Conservation (phyloP, 2,329 filamentous ascomycete species). For the Fusarium sp. region DNA sequence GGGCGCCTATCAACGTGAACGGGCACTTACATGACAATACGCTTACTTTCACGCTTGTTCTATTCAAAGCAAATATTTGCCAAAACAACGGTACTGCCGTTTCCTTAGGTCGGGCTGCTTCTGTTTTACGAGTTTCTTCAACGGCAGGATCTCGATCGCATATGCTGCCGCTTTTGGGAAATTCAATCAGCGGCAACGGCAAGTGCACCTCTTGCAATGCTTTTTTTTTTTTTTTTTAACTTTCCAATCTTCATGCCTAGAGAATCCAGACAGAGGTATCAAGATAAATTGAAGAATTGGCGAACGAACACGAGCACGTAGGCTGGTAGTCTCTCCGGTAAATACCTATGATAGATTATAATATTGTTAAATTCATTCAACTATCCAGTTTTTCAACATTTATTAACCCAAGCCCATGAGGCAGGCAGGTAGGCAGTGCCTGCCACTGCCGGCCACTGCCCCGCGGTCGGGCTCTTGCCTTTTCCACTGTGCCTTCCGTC, state of each 20-base stretch:
- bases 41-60: background rate
- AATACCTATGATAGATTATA: background rate
- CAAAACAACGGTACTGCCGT: conserved; percentile 1
- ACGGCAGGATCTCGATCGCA: conserved; percentile 33
- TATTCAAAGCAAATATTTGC: conserved; percentile 1
- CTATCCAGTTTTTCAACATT: background rate
- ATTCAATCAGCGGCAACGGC: conserved; percentile 17
- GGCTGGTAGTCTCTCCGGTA: background rate
- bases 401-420: background rate
- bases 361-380: background rate
- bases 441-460: background rate
- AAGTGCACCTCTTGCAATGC: conserved; percentile 18
- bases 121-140: conserved; percentile 5
- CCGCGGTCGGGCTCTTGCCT: conserved; percentile 23
- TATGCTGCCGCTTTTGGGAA: conserved; percentile 11
- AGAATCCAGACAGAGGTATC: background rate
- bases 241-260: background rate
- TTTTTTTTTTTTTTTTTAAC: background rate
- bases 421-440: background rate
- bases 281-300: background rate
- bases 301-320: background rate
- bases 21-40: background rate
- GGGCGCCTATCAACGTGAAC: background rate
- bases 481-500: conserved; percentile 33
- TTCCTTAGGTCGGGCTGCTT: background rate